phyloP scores from a whole-genome alignment of 2,329 filamentous ascomycete species.

The Verticillium dahliae region DNA sequence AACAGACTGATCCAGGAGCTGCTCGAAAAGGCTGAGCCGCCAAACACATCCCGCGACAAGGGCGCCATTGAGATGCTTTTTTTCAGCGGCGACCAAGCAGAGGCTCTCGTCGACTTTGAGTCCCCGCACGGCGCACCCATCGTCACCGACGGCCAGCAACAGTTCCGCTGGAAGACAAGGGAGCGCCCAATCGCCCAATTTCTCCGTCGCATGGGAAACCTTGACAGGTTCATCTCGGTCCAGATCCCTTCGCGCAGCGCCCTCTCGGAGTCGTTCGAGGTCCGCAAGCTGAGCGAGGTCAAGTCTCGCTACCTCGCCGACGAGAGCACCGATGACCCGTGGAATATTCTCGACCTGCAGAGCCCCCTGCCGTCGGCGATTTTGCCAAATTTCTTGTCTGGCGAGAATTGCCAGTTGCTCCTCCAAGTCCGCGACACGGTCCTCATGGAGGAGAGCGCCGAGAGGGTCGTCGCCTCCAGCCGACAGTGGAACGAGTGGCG shows the following conservation, averaged over 20 bases:
- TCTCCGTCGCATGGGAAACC: conserved; percentile 6
- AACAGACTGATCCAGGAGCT: conserved; percentile 1
- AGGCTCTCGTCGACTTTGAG: conserved; percentile 5
- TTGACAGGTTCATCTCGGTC: conserved; percentile 7
- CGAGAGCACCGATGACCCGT: conserved; percentile 3
- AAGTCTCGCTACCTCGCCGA: conserved; percentile 5
- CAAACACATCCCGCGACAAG: conserved; percentile 1
- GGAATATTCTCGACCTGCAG: conserved; percentile 6
- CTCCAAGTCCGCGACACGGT: conserved; percentile 2
- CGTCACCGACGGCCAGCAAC: conserved; percentile 10
- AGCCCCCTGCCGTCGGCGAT: conserved; percentile 5
- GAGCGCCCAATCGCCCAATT: conserved; percentile 8
- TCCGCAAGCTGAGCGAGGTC: conserved; percentile 6
- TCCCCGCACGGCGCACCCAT: conserved; percentile 8
- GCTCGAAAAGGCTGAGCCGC: conserved; percentile 2
- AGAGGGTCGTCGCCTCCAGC: conserved; percentile 12
- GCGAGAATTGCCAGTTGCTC: conserved; percentile 8
- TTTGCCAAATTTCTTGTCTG: conserved; percentile 4
- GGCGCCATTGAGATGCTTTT: conserved; percentile 8
- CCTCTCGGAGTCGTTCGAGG: conserved; percentile 3
- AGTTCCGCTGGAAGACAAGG: conserved; percentile 8
- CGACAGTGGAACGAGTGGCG: conserved; percentile 25
- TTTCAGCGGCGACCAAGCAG: conserved; percentile 9
- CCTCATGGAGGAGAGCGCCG: conserved; percentile 8
- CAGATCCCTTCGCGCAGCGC: conserved; percentile 10